Evolutionary conservation across 2,329 filamentous ascomycete species (phyloP).

Genomic region (Colletotrichum musicola): DNA sequence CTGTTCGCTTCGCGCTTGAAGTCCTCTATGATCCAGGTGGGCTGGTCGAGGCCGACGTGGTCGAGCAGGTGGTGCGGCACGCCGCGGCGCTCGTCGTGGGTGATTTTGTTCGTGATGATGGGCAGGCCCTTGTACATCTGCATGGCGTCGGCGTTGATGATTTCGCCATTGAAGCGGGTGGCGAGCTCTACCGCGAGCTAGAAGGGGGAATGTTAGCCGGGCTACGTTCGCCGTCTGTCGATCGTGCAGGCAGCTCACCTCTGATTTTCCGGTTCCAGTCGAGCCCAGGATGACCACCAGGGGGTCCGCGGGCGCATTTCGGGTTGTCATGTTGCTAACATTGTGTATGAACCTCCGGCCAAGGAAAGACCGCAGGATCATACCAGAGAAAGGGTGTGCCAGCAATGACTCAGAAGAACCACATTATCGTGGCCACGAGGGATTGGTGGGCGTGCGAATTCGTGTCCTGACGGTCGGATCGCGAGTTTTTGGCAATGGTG

Average conservation of each 20-base stretch:
- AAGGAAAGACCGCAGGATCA: conserved; percentile 31
- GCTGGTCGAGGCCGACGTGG: conserved; percentile 79
- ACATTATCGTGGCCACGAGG: conserved; percentile 17
- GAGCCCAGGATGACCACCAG: conserved; percentile 88
- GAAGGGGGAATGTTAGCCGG: not conserved
- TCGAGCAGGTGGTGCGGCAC: conserved; percentile 91
- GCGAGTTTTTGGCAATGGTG: not conserved
- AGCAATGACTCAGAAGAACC: conserved; percentile 18
- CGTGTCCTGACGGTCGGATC: conserved; percentile 16
- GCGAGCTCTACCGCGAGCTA: conserved; percentile 93
- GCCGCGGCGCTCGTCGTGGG: conserved; percentile 77
- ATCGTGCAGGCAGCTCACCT: conserved; percentile 65
- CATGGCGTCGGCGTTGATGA: conserved; percentile 98
- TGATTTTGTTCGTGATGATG: conserved; percentile 95
- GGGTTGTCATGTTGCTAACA: conserved; percentile 41
- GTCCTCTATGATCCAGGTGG: conserved; percentile 84
- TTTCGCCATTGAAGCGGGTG: conserved; percentile 84
- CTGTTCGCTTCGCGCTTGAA: conserved; percentile 79
- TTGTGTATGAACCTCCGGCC: conserved; percentile 40
- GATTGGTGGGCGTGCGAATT: conserved; percentile 5
- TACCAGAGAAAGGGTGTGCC: conserved; percentile 19
- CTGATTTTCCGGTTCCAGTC: conserved; percentile 93
- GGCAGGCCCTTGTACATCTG: conserved; percentile 94
- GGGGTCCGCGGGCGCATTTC: conserved; percentile 62
- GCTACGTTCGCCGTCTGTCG: not conserved